A percentile compares a stretch with the other conserved stretches of the same genome.
These are phyloP conservation scores for Candida suzukii DNA, from an alignment of 805 yeast species.

Conservation along the genomic window DNA sequence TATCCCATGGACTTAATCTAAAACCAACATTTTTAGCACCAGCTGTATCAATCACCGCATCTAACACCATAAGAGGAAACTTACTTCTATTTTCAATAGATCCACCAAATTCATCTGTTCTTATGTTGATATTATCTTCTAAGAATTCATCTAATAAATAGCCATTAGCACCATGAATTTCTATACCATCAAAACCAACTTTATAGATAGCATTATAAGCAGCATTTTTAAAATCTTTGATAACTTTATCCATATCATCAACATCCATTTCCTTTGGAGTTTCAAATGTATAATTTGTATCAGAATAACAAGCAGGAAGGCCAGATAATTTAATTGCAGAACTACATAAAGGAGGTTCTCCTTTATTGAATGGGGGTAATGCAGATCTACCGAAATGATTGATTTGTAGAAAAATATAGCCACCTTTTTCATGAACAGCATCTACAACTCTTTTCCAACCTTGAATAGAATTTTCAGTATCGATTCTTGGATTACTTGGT, in stretches of 20 bases:
- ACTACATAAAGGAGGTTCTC: slow-evolving; percentile 7
- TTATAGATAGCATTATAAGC: slow-evolving; percentile 23
- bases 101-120: slow-evolving; percentile 52
- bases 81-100: slow-evolving; percentile 32
- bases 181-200: slow-evolving; percentile 34
- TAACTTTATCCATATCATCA: slow-evolving; percentile 33
- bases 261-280: slow-evolving; percentile 12
- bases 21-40: slow-evolving; percentile 30
- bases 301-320: slow-evolving; percentile 3
- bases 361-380: slow-evolving; percentile 8
- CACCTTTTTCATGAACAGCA: slow-evolving; percentile 35
- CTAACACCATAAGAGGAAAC: slow-evolving; percentile 27
- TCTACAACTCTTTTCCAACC: slow-evolving; percentile 36
- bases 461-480: slow-evolving; percentile 18
- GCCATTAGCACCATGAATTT: slow-evolving; percentile 35
- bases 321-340: slow-evolving; percentile 7
- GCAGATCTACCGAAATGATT: slow-evolving; percentile 40
- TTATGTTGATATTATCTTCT: slow-evolving; percentile 25
- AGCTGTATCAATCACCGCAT: slow-evolving; percentile 27
- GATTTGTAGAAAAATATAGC: slow-evolving; percentile 34
- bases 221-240: slow-evolving; percentile 17
- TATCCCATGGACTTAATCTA: slow-evolving; percentile 31
- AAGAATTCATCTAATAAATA: slow-evolving; percentile 32
- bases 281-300: slow-evolving; percentile 19
- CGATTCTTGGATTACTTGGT: slow-evolving; percentile 13